Evolutionary conservation across 768 basidiomycete species (phyloP).

Genomic region (Rhodotorula diobovata): DNA sequence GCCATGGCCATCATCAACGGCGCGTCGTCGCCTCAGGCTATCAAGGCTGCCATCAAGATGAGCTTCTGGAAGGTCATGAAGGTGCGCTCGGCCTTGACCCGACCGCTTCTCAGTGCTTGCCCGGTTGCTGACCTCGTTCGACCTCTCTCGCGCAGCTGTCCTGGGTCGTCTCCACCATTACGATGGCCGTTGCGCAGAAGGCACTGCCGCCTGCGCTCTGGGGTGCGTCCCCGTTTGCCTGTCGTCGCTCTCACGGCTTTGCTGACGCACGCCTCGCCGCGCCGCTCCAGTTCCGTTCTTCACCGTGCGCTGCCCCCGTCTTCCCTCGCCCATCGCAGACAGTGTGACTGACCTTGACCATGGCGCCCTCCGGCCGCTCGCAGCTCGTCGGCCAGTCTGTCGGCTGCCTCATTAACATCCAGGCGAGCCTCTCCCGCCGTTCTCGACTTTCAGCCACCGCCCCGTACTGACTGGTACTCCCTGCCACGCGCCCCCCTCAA

Average conservation of each 20-base stretch:
- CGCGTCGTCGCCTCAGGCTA: slow-evolving; percentile 61
- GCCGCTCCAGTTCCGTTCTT: slow-evolving; percentile 79
- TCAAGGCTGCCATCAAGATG: slow-evolving; percentile 59
- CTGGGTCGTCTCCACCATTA: slow-evolving; percentile 72
- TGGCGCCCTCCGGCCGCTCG: background rate
- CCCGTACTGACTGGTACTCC: background rate
- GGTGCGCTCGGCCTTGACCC: background rate
- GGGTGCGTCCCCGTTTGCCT: background rate
- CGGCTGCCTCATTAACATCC: slow-evolving; percentile 57
- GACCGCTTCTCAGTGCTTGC: background rate
- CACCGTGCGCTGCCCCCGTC: slow-evolving; percentile 56
- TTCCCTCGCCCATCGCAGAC: background rate
- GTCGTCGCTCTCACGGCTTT: background rate
- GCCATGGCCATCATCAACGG: slow-evolving; percentile 82
- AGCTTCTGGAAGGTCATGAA: slow-evolving; percentile 26
- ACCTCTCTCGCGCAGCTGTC: slow-evolving; percentile 55
- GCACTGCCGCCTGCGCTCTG: slow-evolving; percentile 64
- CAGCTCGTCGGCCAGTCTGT: slow-evolving; percentile 22
- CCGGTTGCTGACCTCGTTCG: background rate
- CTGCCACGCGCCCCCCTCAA: background rate
- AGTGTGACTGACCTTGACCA: too few species aligned
- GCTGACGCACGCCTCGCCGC: slow-evolving; percentile 47
- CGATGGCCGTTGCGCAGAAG: slow-evolving; percentile 69
- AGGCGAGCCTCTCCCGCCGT: slow-evolving; percentile 39
- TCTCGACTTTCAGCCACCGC: background rate